phyloP scores from a whole-genome alignment of 495 filamentous ascomycete species.

The Physcia stellaris region DNA sequence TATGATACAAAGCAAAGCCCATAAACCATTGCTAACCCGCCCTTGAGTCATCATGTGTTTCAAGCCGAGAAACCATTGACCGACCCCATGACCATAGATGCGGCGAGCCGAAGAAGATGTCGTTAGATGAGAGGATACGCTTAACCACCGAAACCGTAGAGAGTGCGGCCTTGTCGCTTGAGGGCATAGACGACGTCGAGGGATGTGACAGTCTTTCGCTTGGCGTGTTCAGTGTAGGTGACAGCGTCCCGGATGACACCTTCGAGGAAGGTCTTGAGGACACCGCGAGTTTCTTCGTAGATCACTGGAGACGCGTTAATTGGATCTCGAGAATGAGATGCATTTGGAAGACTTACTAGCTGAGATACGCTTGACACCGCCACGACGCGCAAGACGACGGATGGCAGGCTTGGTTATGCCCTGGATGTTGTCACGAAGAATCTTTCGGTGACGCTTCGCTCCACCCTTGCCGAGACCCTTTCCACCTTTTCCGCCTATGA shows the following conservation, averaged over 20 bases:
- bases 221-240: conserved; percentile 98
- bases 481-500: conserved; percentile 82
- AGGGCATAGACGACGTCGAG: conserved; percentile 96
- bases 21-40: conserved; percentile 7
- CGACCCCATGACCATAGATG: conserved; percentile 3
- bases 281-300: conserved; percentile 99
- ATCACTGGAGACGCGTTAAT: conserved; percentile 47
- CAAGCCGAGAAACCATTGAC: too few species aligned
- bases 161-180: conserved; percentile 89
- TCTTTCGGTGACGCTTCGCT: conserved; percentile 88
- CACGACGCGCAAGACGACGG: conserved; percentile 98
- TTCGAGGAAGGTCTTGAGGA: conserved; percentile 99
- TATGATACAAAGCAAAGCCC: conserved; percentile 17
- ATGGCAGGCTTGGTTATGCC: conserved; percentile 99
- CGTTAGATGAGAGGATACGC: conserved; percentile 15
- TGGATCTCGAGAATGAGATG: not conserved
- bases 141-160: conserved; percentile 99
- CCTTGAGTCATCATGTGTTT: conserved; percentile 15
- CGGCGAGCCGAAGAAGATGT: conserved; percentile 11
- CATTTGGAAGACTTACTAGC: conserved; percentile 53
- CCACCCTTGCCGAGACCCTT: conserved; percentile 98
- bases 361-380: conserved; percentile 99
- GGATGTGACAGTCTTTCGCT: conserved; percentile 96
- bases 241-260: conserved; percentile 99
- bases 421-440: conserved; percentile 96